phyloP scores from a whole-genome alignment of 176 grass and related monocot genomes.

The Dactylis glomerata region DNA sequence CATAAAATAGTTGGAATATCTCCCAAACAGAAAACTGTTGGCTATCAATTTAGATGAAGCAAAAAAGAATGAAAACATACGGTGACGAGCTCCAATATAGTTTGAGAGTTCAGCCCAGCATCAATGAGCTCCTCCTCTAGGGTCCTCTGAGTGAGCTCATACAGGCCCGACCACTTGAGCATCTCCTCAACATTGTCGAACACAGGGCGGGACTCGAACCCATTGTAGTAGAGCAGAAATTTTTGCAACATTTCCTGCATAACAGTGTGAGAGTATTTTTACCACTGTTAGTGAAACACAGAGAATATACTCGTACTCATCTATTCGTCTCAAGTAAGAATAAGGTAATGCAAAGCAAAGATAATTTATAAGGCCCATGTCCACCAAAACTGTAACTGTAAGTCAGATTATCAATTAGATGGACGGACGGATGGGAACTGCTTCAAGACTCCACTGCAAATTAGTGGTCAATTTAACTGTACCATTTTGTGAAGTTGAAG shows the following conservation, averaged over 20 bases:
- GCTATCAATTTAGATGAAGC: not conserved
- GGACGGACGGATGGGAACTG: not conserved
- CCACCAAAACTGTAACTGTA: not conserved
- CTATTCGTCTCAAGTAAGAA: not conserved
- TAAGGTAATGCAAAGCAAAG: not conserved
- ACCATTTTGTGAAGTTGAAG: not conserved
- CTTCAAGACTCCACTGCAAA: not conserved
- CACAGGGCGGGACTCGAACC: constrained; percentile 54
- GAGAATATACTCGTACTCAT: not conserved
- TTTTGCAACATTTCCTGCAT: constrained; percentile 64
- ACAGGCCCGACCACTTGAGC: constrained; percentile 81
- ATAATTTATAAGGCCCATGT: not conserved
- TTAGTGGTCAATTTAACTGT: not conserved
- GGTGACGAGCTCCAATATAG: constrained; percentile 77
- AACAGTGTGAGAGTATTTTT: not conserved
- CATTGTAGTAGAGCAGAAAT: constrained; percentile 70
- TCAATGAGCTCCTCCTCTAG: constrained; percentile 39
- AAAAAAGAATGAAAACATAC: constrained; percentile 31
- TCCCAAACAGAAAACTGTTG: not conserved
- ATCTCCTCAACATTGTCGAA: constrained; percentile 82
- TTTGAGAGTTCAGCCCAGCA: constrained; percentile 53
- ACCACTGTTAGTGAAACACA: not conserved
- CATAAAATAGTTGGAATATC: not conserved
- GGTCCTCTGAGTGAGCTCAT: constrained; percentile 60
- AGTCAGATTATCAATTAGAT: not conserved